Evolutionary conservation across 352 stramenopile genomes (phyloP).

Genomic region (Globisporangium radiosum): DNA sequence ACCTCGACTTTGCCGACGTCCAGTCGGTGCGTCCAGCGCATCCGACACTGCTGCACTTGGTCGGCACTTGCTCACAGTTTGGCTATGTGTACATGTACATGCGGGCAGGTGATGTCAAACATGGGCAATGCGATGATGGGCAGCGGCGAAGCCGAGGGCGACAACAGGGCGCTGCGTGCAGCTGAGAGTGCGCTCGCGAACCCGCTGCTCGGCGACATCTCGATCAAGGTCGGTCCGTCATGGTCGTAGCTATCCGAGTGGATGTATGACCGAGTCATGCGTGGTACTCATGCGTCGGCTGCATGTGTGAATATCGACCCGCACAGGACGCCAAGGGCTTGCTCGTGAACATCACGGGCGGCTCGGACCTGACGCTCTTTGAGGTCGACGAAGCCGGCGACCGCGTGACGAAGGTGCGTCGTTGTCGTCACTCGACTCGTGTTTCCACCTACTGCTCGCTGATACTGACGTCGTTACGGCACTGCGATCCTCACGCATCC

Average conservation of each 20-base stretch:
- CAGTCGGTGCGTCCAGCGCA: slow-evolving; percentile 46
- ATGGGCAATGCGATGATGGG: slow-evolving; percentile 89
- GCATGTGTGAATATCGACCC: no score
- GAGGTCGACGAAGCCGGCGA: slow-evolving; percentile 87
- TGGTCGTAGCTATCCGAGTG: no score
- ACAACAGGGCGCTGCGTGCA: slow-evolving; percentile 78
- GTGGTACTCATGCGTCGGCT: background rate
- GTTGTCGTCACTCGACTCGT: background rate
- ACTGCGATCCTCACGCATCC: background rate
- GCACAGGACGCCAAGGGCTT: slow-evolving; percentile 85
- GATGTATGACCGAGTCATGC: no score
- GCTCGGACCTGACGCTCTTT: slow-evolving; percentile 91
- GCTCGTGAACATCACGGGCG: slow-evolving; percentile 94
- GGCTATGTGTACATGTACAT: background rate
- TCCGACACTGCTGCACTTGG: background rate
- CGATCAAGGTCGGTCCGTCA: slow-evolving; percentile 49
- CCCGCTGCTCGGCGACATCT: slow-evolving; percentile 85
- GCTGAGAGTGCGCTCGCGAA: slow-evolving; percentile 85
- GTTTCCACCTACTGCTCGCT: background rate
- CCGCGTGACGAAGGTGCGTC: slow-evolving; percentile 57
- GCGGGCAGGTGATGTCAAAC: slow-evolving; percentile 67
- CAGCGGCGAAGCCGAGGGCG: slow-evolving; percentile 88
- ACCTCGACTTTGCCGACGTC: slow-evolving; percentile 84
- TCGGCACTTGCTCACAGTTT: no score
- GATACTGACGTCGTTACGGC: background rate